Conservation (phyloP, 2,329 filamentous ascomycete species). For the Ophiocordyceps sinensis region DNA sequence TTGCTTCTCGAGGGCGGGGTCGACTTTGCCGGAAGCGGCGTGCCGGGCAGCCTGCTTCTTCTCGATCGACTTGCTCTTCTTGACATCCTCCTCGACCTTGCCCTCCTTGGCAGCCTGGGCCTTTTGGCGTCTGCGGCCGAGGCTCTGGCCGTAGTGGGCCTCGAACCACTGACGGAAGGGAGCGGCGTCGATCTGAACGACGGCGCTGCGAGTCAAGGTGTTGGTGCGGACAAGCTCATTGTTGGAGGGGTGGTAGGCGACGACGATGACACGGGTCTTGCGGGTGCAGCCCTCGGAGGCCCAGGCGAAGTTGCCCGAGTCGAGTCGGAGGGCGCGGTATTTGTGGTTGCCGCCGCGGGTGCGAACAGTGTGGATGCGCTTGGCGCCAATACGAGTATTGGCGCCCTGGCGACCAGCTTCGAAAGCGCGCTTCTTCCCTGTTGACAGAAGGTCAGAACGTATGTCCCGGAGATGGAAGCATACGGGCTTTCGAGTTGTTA, state of each 20-base stretch:
- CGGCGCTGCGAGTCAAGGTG: constrained; percentile 97
- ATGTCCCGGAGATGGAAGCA: constrained; percentile 31
- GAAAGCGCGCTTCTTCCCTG: constrained; percentile 95
- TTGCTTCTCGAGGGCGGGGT: constrained; percentile 85
- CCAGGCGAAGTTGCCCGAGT: constrained; percentile 99
- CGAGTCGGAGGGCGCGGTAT: constrained; percentile 97
- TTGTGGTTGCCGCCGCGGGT: constrained; percentile 98
- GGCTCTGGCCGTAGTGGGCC: constrained; percentile 87
- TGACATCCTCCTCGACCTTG: constrained; percentile 53
- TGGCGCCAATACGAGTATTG: constrained; percentile 97
- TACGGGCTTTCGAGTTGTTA: constrained; percentile 53
- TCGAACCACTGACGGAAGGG: constrained; percentile 99
- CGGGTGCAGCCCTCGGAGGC: constrained; percentile 93
- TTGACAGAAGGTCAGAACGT: constrained; percentile 60
- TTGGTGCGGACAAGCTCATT: constrained; percentile 99
- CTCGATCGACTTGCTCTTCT: constrained; percentile 93
- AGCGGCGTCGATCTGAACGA: constrained; percentile 96
- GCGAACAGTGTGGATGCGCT: constrained; percentile 93
- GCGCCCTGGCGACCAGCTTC: constrained; percentile 98
- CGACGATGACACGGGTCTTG: constrained; percentile 98
- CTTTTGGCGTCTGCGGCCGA: constrained; percentile 85
- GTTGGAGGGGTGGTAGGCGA: constrained; percentile 99
- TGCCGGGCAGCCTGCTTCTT: constrained; percentile 90
- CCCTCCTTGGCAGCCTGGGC: constrained; percentile 48
- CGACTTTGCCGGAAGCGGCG: constrained; percentile 80